Conservation (phyloP, 2,329 filamentous ascomycete genomes). For the Emergomyces africanus region DNA sequence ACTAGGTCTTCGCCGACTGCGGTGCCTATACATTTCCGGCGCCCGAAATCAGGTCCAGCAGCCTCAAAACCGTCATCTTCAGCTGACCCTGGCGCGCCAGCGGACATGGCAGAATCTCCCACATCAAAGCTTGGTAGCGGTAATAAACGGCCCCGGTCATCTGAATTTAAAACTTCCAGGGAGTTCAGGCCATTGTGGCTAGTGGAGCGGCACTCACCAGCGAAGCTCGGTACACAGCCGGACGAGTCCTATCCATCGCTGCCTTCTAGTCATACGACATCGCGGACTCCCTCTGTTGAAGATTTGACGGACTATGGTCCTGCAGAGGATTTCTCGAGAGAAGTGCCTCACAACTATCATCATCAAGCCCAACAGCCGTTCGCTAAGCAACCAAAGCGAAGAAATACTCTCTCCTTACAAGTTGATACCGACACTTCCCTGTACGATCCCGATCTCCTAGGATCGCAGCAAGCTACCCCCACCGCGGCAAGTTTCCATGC, state of each 20-base stretch:
- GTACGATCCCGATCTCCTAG: conserved; percentile 38
- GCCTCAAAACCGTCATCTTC: conserved; percentile 12
- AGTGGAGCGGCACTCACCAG: conserved; percentile 49
- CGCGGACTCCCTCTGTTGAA: conserved; percentile 34
- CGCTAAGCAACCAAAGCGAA: conserved; percentile 11
- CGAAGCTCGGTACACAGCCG: conserved; percentile 27
- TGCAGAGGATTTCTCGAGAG: conserved; percentile 11
- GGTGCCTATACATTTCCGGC: conserved; percentile 44
- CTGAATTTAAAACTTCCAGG: conserved; percentile 41
- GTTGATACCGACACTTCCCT: conserved; percentile 16
- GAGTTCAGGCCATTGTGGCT: conserved; percentile 76
- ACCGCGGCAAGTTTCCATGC: conserved; percentile 43
- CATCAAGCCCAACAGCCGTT: conserved; percentile 7
- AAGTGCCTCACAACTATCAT: not conserved
- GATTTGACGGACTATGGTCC: conserved; percentile 19
- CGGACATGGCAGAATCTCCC: conserved; percentile 30
- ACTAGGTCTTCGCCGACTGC: conserved; percentile 38
- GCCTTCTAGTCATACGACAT: conserved; percentile 39
- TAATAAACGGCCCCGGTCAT: conserved; percentile 36
- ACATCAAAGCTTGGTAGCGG: conserved; percentile 21
- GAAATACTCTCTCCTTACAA: conserved; percentile 16
- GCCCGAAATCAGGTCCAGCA: conserved; percentile 35
- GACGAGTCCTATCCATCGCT: conserved; percentile 37
- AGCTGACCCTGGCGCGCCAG: conserved; percentile 20
- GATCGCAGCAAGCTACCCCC: conserved; percentile 56